Evolutionary conservation across 2,329 filamentous ascomycete species (phyloP), one percentile per base, ranked within the genome.

Genomic region (Verticillium longisporum): DNA sequence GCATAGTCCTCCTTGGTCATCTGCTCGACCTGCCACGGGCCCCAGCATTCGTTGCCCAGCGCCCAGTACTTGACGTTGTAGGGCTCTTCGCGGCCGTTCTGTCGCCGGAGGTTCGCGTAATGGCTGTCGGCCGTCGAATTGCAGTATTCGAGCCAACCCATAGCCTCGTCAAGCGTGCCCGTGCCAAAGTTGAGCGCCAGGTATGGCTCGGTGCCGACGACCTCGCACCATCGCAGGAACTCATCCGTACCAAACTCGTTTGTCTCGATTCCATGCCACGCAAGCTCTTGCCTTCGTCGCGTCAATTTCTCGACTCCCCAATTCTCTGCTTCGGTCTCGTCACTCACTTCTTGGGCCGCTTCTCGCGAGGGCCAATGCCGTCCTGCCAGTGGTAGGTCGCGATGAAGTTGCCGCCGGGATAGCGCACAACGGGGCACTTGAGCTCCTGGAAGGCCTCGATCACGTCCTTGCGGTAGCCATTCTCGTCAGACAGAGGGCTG

Each of bases 301-400:
- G 56, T 58, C 18, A 58, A 32, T 6, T n/a, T 13, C 9, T 13
- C 18, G 7, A 11, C 18, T 21, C 7, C 18, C 13, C 18, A 18
- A 6, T 26, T 14, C 45, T 6, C 45, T 34, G 18, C 21, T 18
- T n/a, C 64, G 71, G 4, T 36, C 21, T 33, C 21, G 18, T 32
- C 34, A 5, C 57, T 18, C 57, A 75, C 72, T 71, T 69, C 38
- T 70, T 69, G 57, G 89, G 90, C 55, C 91, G 81, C 67, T 87
- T 78, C 26, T 91, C 88, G 64, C 78, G 82, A 0, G 90, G 90
- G 1, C 91, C 91, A 65, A 96, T 80, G 10, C 90, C 91, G 73
- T 95, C 91, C 57, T 87, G 79, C 90, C 91, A 95, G 77, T 93
- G 89, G 73, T 94, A 95, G 1, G 90, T 94, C 4, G 91, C 91